Percentiles rank a stretch among this genome's conserved stretches.
These are phyloP conservation scores for Microascus cirrosus DNA, from an alignment of 2,329 filamentous ascomycete genomes.

Conservation along the genomic window DNA sequence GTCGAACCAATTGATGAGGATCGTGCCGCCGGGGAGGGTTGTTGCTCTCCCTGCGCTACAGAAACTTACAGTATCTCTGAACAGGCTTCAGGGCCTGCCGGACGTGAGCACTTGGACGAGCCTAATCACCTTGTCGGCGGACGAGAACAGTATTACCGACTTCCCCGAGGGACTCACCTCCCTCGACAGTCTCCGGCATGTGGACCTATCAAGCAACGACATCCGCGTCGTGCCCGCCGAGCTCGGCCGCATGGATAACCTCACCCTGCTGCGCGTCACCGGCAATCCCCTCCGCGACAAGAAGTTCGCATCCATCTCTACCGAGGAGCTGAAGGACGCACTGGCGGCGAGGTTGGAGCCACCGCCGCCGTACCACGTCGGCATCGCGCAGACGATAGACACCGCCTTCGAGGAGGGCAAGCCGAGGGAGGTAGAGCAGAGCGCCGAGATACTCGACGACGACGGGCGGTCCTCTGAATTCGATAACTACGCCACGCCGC, in stretches of 20 bases:
- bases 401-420: conserved; percentile 5
- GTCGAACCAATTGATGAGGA: conserved; percentile 56
- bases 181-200: conserved; percentile 58
- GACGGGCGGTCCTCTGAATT: conserved; percentile 35
- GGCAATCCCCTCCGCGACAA: conserved; percentile 89
- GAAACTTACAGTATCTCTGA: conserved; percentile 67
- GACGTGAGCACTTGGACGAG: conserved; percentile 63
- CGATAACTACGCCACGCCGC: conserved; percentile 47
- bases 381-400: conserved; percentile 8
- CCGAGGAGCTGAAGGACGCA: conserved; percentile 69
- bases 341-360: conserved; percentile 58
- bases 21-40: conserved; percentile 28
- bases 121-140: conserved; percentile 62
- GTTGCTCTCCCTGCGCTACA: conserved; percentile 63
- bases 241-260: conserved; percentile 66
- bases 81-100: conserved; percentile 64
- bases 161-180: conserved; percentile 67
- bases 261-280: conserved; percentile 64
- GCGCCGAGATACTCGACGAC: conserved; percentile 16
- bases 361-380: conserved; percentile 22
- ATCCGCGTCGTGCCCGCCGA: conserved; percentile 64
- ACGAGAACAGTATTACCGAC: conserved; percentile 67
- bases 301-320: conserved; percentile 70
- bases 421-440: background rate
- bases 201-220: conserved; percentile 79